Evolutionary conservation across 352 stramenopile species (phyloP).

Genomic region (Lagenidium sp.): DNA sequence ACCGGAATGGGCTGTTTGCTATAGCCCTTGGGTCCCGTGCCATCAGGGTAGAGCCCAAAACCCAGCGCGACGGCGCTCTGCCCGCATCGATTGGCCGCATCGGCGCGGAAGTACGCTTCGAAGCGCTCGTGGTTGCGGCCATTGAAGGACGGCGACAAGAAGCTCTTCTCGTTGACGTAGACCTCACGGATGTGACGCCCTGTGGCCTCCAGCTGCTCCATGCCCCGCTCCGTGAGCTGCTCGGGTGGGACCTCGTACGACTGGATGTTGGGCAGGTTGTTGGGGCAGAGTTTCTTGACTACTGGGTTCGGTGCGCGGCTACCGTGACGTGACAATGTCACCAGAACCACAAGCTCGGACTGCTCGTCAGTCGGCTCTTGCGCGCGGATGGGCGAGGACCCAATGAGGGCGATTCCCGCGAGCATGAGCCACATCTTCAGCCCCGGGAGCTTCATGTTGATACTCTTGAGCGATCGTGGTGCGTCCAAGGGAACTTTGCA

Average conservation of each 20-base stretch:
- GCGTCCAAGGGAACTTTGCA: too few species aligned
- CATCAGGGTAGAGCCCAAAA: slow-evolving; percentile 62
- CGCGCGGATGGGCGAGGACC: too few species aligned
- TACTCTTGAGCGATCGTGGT: too few species aligned
- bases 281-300: slow-evolving; percentile 50
- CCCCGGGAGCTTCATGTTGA: too few species aligned
- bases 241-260: slow-evolving; percentile 57
- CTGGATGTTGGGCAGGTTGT: slow-evolving; percentile 47
- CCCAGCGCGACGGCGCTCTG: slow-evolving; percentile 63
- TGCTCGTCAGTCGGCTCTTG: slow-evolving; percentile 6
- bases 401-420: too few species aligned
- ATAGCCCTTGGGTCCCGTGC: slow-evolving; percentile 48
- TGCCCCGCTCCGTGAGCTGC: slow-evolving; percentile 64
- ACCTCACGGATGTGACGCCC: slow-evolving; percentile 56
- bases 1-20: slow-evolving; percentile 54
- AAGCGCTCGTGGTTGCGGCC: slow-evolving; percentile 45
- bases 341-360: slow-evolving; percentile 51
- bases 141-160: slow-evolving; percentile 61
- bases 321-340: slow-evolving; percentile 64
- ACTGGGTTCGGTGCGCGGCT: slow-evolving; percentile 62
- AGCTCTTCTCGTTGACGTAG: slow-evolving; percentile 56
- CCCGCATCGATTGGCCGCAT: slow-evolving; percentile 54
- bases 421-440: too few species aligned
- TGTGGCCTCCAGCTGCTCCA: slow-evolving; percentile 57
- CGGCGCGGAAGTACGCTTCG: slow-evolving; percentile 67